phyloP scores from a whole-genome alignment of 495 filamentous ascomycete species.

The Opeltia flavorubescens region DNA sequence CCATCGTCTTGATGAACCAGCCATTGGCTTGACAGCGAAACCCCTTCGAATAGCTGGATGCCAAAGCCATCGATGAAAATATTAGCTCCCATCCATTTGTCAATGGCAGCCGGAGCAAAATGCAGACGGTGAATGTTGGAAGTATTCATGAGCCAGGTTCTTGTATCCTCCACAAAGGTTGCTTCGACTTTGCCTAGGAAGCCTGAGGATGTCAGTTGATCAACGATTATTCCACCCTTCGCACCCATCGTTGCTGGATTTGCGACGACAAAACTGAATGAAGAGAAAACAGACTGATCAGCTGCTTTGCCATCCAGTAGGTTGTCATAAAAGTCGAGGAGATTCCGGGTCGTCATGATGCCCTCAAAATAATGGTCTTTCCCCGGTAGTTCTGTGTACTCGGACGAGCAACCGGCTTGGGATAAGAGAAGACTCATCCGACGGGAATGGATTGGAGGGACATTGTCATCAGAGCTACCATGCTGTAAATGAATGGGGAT shows the following conservation, averaged over 20 bases:
- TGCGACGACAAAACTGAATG: slow-evolving; percentile 33
- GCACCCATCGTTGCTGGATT: slow-evolving; percentile 36
- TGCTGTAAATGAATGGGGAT: slow-evolving; percentile 45
- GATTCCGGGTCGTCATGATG: slow-evolving; percentile 26
- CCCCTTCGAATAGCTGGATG: background rate
- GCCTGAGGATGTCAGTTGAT: slow-evolving; percentile 32
- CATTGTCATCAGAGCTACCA: slow-evolving; percentile 42
- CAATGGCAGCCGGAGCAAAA: slow-evolving; percentile 10
- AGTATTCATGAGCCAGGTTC: slow-evolving; percentile 22
- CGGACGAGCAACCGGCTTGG: slow-evolving; percentile 24
- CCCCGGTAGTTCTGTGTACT: slow-evolving; percentile 36
- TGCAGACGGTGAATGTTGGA: slow-evolving; percentile 28
- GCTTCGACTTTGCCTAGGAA: slow-evolving; percentile 27
- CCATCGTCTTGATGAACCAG: slow-evolving; percentile 8
- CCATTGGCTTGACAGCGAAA: slow-evolving; percentile 2
- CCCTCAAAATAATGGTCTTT: slow-evolving; percentile 41
- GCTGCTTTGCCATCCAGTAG: slow-evolving; percentile 2
- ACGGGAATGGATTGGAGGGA: slow-evolving; percentile 43
- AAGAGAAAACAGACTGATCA: slow-evolving; percentile 11
- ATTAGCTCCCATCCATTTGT: background rate
- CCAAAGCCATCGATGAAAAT: slow-evolving; percentile 7
- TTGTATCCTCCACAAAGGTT: slow-evolving; percentile 5
- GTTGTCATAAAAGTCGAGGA: slow-evolving; percentile 30
- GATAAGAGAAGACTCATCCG: slow-evolving; percentile 33
- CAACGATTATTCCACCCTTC: slow-evolving; percentile 34